A percentile compares a stretch with the other conserved stretches of the same genome.
These are phyloP conservation scores for Athelia sp. DNA, from an alignment of 1,284 basidiomycete genomes.

Conservation along the genomic window DNA sequence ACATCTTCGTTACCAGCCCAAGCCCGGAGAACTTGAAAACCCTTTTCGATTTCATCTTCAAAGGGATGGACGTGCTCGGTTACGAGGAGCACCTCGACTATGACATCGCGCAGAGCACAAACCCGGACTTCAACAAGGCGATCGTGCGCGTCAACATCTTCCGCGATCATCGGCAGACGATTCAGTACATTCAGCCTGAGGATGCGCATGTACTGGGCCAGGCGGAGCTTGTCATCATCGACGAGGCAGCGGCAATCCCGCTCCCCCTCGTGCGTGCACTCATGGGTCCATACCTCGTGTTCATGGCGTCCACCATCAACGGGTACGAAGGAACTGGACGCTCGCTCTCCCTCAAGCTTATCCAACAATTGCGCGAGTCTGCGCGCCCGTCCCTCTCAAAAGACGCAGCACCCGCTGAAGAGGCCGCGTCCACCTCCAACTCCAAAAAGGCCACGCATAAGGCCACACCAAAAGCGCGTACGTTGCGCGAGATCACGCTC, in stretches of 20 bases:
- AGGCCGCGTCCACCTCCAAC: constrained; percentile 32
- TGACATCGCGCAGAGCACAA: constrained; percentile 91
- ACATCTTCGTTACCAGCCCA: constrained; percentile 98
- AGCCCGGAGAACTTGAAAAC: constrained; percentile 98
- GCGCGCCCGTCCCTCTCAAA: constrained; percentile 68
- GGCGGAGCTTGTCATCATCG: constrained; percentile 96
- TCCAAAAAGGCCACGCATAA: constrained; percentile 45
- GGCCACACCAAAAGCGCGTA: constrained; percentile 65
- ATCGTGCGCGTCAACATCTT: constrained; percentile 97
- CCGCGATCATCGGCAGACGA: constrained; percentile 88
- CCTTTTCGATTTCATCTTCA: constrained; percentile 97
- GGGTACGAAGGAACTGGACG: constrained; percentile 99
- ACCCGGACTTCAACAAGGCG: constrained; percentile 92
- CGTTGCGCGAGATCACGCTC: constrained; percentile 91
- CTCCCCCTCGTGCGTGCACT: constrained; percentile 92
- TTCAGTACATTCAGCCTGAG: constrained; percentile 98
- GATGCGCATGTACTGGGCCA: constrained; percentile 97
- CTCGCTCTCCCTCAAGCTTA: constrained; percentile 94
- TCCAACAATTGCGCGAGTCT: constrained; percentile 93
- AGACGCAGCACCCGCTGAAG: constrained; percentile 41
- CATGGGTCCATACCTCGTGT: constrained; percentile 96
- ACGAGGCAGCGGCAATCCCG: constrained; percentile 98
- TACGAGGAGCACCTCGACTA: constrained; percentile 99
- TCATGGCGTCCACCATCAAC: constrained; percentile 99
- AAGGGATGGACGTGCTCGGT: constrained; percentile 90